Conservation (phyloP, 148 eudicot species). For the Talinum fruticosum region DNA sequence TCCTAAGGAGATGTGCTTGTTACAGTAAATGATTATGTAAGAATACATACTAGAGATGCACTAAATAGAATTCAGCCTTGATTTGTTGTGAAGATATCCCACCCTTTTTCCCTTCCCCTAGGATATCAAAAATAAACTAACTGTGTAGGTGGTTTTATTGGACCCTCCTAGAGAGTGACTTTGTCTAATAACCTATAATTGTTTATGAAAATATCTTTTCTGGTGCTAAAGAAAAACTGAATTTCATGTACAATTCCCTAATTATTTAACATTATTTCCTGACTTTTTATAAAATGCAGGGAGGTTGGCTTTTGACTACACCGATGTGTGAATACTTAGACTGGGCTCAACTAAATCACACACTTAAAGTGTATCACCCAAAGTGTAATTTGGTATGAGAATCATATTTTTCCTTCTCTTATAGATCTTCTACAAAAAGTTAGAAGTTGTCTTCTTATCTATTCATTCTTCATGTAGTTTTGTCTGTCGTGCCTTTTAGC, state of each 20-base stretch:
- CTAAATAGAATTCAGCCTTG: not conserved
- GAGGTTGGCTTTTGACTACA: constrained; percentile 80
- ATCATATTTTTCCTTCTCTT: not conserved
- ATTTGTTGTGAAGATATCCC: not conserved
- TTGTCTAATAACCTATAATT: not conserved
- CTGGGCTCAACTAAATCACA: constrained; percentile 91
- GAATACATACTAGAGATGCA: not conserved
- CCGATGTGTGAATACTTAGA: constrained; percentile 92
- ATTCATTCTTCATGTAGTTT: constrained; percentile 9
- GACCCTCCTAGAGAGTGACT: not conserved
- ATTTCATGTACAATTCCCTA: not conserved
- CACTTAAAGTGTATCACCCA: constrained; percentile 92
- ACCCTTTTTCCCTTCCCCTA: not conserved
- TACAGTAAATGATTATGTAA: not conserved
- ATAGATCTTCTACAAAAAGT: not conserved
- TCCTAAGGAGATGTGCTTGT: not conserved
- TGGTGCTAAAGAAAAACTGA: not conserved
- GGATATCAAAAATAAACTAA: not conserved
- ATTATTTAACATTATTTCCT: not conserved
- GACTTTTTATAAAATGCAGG: constrained; percentile 49
- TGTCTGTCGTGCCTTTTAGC: constrained; percentile 39
- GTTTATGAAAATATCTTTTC: constrained; percentile 5
- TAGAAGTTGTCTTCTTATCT: not conserved
- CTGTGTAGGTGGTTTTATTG: not conserved
- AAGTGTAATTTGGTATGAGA: constrained; percentile 83